These are phyloP conservation scores for Sarocladium oryzae DNA, from an alignment of 2,329 filamentous ascomycete species.

Conservation along the genomic window DNA sequence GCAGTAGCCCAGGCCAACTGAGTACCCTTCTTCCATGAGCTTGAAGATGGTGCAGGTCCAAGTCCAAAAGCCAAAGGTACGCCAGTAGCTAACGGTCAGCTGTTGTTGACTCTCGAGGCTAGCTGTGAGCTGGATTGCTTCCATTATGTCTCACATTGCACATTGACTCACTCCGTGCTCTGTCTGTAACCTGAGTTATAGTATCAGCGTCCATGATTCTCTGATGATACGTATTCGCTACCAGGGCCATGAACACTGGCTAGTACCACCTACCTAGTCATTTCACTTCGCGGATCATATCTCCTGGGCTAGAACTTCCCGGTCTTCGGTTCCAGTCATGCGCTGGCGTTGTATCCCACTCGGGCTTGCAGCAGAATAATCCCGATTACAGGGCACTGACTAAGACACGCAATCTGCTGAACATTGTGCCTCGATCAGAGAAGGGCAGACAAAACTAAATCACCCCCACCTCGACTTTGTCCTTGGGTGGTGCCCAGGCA, in stretches of 20 bases:
- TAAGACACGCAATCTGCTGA: neutral
- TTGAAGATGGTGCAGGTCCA: too few relatives aligned
- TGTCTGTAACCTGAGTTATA: too few relatives aligned
- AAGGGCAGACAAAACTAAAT: neutral
- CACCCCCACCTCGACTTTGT: neutral
- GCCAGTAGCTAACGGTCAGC: too few relatives aligned
- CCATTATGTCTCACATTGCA: too few relatives aligned
- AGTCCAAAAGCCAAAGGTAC: too few relatives aligned
- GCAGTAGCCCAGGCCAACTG: too few relatives aligned
- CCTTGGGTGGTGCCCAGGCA: neutral
- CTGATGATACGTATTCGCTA: neutral
- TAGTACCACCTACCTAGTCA: neutral
- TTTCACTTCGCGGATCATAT: neutral
- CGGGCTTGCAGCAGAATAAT: neutral
- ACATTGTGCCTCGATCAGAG: too few relatives aligned
- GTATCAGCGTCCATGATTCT: too few relatives aligned
- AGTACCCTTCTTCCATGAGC: too few relatives aligned
- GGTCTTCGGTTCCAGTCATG: neutral
- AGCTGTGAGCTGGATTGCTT: too few relatives aligned
- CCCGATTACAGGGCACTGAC: constrained; percentile 6
- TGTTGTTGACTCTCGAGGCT: too few relatives aligned
- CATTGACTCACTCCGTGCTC: too few relatives aligned
- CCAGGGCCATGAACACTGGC: neutral
- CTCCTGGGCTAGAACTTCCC: neutral
- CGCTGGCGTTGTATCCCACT: neutral